These are phyloP conservation scores for Penicilliopsis zonata DNA, from an alignment of 495 filamentous ascomycete genomes.

Conservation along the genomic window DNA sequence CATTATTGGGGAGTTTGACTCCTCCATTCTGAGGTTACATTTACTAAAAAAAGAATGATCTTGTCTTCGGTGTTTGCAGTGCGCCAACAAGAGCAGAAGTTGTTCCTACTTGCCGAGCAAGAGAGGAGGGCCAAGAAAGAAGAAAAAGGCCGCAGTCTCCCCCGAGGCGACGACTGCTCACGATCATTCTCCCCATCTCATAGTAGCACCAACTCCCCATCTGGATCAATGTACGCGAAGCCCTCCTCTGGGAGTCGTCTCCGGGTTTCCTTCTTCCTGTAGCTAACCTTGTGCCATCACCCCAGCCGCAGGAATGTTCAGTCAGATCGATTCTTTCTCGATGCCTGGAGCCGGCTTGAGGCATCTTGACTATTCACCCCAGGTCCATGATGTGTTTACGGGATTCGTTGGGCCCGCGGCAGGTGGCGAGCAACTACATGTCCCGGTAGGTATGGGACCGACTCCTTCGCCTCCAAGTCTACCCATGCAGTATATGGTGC, in stretches of 20 bases:
- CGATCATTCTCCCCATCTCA: slow-evolving; percentile 11
- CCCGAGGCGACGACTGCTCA: slow-evolving; percentile 12
- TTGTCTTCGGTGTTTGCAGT: slow-evolving; percentile 26
- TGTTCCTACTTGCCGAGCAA: slow-evolving; percentile 47
- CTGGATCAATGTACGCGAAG: slow-evolving; percentile 25
- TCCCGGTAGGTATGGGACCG: slow-evolving; percentile 20
- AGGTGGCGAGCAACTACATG: slow-evolving; percentile 12
- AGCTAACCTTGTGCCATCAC: no score
- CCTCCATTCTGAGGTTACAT: not conserved
- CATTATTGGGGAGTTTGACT: slow-evolving; percentile 1
- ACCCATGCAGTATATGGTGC: slow-evolving; percentile 18
- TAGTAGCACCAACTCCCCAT: slow-evolving; percentile 10
- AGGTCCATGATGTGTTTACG: slow-evolving; percentile 26
- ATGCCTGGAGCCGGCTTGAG: slow-evolving; percentile 31
- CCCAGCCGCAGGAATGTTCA: slow-evolving; percentile 24
- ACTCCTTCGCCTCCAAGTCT: slow-evolving; percentile 18
- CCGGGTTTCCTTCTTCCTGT: no score
- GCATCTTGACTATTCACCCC: slow-evolving; percentile 25
- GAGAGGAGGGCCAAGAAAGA: slow-evolving; percentile 41
- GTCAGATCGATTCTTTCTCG: slow-evolving; percentile 31
- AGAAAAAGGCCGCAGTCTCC: slow-evolving; percentile 20
- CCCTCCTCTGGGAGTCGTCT: no score
- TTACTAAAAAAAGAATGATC: slow-evolving; percentile 1
- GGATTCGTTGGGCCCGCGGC: slow-evolving; percentile 19
- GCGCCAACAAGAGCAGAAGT: slow-evolving; percentile 36